Percentiles rank a stretch among this genome's conserved stretches.
These are phyloP conservation scores for Pistacia atlantica DNA, from an alignment of 345 rosid species.

Conservation along the genomic window DNA sequence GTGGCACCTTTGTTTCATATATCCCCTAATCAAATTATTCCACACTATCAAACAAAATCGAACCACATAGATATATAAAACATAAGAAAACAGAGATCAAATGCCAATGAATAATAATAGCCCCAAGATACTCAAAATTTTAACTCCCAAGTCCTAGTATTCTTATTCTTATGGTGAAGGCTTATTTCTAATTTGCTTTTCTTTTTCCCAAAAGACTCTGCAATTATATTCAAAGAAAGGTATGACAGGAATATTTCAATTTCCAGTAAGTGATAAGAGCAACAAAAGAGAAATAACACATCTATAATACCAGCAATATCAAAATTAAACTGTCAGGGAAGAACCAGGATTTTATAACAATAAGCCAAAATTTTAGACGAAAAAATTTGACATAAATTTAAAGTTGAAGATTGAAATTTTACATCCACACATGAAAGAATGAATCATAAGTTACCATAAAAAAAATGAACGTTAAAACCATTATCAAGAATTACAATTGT, in stretches of 20 bases:
- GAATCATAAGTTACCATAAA: no score
- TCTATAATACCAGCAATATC: neutral
- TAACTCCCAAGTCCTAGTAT: neutral
- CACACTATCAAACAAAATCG: constrained; percentile 18
- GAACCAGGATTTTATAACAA: no score
- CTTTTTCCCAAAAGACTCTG: neutral
- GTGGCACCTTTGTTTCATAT: constrained; percentile 80
- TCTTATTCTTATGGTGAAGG: neutral
- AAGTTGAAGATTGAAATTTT: no score
- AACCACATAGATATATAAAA: neutral
- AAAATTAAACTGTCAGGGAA: no score
- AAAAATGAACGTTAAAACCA: no score
- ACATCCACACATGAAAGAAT: no score
- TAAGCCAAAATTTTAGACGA: no score
- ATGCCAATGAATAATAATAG: neutral
- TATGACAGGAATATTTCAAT: neutral
- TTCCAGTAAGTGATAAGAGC: neutral
- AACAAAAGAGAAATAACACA: neutral
- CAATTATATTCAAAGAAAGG: neutral
- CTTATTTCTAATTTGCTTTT: neutral
- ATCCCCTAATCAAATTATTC: constrained; percentile 64
- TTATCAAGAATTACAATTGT: no score
- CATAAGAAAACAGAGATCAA: constrained; percentile 11
- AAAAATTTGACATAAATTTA: no score
- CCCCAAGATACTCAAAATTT: neutral